Conservation (phyloP, 2,329 filamentous ascomycete genomes). For the Exserohilum rostratum region DNA sequence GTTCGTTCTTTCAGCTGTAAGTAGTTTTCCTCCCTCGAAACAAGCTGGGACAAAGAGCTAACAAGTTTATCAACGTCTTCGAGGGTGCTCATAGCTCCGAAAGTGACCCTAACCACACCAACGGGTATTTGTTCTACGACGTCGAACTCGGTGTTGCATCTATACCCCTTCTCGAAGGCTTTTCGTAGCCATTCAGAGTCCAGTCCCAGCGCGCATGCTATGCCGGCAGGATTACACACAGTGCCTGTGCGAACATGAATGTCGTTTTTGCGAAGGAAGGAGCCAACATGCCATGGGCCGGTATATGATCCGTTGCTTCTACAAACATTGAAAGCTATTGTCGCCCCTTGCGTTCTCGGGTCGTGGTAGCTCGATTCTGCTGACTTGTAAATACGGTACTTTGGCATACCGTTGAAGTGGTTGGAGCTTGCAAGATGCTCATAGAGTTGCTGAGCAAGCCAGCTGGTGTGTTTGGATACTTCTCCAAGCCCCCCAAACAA, state of each 20-base stretch:
- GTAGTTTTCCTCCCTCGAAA: not conserved
- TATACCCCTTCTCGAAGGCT: slow-evolving; percentile 63
- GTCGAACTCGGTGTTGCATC: slow-evolving; percentile 62
- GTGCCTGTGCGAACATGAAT: slow-evolving; percentile 68
- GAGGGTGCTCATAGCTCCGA: slow-evolving; percentile 67
- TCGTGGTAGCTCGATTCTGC: slow-evolving; percentile 57
- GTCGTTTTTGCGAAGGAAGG: slow-evolving; percentile 58
- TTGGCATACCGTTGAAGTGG: slow-evolving; percentile 59
- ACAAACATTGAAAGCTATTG: slow-evolving; percentile 68
- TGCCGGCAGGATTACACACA: slow-evolving; percentile 61
- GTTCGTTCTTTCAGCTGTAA: not conserved
- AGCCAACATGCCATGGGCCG: slow-evolving; percentile 65
- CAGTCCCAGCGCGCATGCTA: slow-evolving; percentile 56
- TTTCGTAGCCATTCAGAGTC: slow-evolving; percentile 61
- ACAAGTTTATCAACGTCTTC: slow-evolving; percentile 56
- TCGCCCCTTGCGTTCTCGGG: slow-evolving; percentile 62
- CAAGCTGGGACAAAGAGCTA: not conserved
- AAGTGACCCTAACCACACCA: slow-evolving; percentile 65
- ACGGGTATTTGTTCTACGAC: slow-evolving; percentile 60
- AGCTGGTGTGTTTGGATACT: slow-evolving; percentile 64
- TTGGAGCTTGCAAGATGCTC: slow-evolving; percentile 55
- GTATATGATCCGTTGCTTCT: slow-evolving; percentile 60
- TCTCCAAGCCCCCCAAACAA: slow-evolving; percentile 65
- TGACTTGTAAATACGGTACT: slow-evolving; percentile 64
- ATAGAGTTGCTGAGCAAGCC: slow-evolving; percentile 59